Evolutionary conservation across 106 monocot species (phyloP), one percentile per base, ranked within the genome.

Genomic region (Dioscorea alata): DNA sequence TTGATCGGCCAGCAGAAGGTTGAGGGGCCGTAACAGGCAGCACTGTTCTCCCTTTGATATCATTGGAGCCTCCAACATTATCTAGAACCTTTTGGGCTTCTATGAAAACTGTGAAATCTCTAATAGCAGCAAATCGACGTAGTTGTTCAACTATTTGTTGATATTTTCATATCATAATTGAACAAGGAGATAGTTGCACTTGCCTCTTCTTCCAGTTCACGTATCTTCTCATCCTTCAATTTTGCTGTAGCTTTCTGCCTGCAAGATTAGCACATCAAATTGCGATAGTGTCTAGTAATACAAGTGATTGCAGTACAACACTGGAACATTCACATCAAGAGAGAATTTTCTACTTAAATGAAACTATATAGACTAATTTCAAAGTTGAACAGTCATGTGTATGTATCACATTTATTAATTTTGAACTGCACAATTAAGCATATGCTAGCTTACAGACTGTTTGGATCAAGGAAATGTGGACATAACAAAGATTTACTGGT

Each of bases 171-270:
- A 60, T 21, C 33, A 23, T 5, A 6, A 52, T 12, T 2, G 35
- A 24, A 69, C 34, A 19, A 2, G 13, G 48, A 70, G 28, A 5
- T 66, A 15, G 14, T 22, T 33, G 20, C 5, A 33, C 19, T 23
- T 78, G 84, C 93, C 86, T 96, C 71, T 61, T 96, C 95, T 74
- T 86, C 88, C 15, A 96, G 68, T 71, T 96, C 95, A 58, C 60
- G 80, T 24, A 91, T 96, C 69, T 70, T 88, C 23, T 80, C 82
- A 69, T 91, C 85, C 76, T 88, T 88, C 77, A 67, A 21, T 59
- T 70, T 71, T 42, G 86, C 59, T 22, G 72, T 71, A 64, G 83
- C 70, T 57, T 48, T 88, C 69, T 86, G 88, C 88, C 91, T 94
- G 75, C 54, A 60, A 65, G 16, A 23, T 50, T 13, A 32, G 23